Conservation (phyloP, 257 asterid species). For the Verbascum thapsus region DNA sequence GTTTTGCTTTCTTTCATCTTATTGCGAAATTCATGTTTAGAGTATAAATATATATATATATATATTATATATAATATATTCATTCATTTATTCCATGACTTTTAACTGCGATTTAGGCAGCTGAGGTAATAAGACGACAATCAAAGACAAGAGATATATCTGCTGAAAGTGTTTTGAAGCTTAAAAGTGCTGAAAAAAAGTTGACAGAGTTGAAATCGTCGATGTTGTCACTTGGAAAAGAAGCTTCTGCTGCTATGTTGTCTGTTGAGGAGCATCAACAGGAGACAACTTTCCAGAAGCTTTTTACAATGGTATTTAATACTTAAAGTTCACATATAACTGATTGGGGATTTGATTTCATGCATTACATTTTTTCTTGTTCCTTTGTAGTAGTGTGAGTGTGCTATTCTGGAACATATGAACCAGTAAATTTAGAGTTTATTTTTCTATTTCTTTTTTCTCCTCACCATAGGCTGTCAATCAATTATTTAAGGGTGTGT, state of each 20-base stretch:
- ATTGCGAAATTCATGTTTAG: constrained; percentile 1
- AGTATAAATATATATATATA: too few relatives aligned
- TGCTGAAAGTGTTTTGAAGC: constrained; percentile 65
- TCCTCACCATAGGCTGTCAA: too few relatives aligned
- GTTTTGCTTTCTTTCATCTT: constrained; percentile 39
- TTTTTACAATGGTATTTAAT: constrained; percentile 66
- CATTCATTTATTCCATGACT: constrained; percentile 16
- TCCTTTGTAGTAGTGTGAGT: not conserved
- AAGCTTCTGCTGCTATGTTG: constrained; percentile 87
- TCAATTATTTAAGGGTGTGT: too few relatives aligned
- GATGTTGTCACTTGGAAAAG: constrained; percentile 80
- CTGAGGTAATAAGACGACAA: constrained; percentile 83
- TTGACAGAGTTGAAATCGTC: constrained; percentile 76
- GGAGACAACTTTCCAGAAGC: constrained; percentile 73
- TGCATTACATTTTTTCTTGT: too few relatives aligned
- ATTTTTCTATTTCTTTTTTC: too few relatives aligned
- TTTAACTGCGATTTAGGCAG: constrained; percentile 52
- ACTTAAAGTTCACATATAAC: constrained; percentile 12
- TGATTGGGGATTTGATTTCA: not conserved
- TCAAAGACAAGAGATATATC: constrained; percentile 84
- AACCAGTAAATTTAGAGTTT: too few relatives aligned
- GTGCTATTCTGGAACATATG: too few relatives aligned
- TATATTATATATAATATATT: constrained; percentile 15
- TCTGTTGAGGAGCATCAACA: constrained; percentile 89
- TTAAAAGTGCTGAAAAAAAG: constrained; percentile 74